Percentiles rank a stretch among this genome's conserved stretches.
Evolutionary conservation across 441 rosid species (phyloP).

Genomic region (Eutrema salsugineum): DNA sequence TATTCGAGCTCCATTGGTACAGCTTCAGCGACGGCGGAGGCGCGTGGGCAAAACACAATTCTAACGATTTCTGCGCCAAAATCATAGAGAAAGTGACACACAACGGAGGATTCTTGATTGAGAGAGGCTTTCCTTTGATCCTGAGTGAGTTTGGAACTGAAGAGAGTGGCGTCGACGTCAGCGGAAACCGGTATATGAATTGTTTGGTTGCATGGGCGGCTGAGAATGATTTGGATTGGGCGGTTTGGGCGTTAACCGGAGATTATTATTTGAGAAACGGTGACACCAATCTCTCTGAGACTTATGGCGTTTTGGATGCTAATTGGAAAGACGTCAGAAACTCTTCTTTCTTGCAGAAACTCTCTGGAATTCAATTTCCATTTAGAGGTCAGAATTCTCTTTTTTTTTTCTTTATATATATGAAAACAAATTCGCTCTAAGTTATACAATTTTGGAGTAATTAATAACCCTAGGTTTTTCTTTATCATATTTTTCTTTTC

Average conservation of each 20-base stretch:
- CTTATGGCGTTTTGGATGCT: slow-evolving; percentile 47
- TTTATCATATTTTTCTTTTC: no score
- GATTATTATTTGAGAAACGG: slow-evolving; percentile 72
- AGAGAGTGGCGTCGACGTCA: slow-evolving; percentile 51
- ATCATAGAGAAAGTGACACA: slow-evolving; percentile 38
- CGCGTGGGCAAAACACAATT: slow-evolving; percentile 53
- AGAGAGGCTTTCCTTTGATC: slow-evolving; percentile 63
- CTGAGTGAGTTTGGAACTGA: slow-evolving; percentile 78
- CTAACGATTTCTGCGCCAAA: slow-evolving; percentile 58
- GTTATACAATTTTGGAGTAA: no score
- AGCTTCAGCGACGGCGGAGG: slow-evolving; percentile 40
- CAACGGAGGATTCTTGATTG: slow-evolving; percentile 49
- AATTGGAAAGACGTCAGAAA: slow-evolving; percentile 58
- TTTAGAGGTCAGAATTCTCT: slow-evolving; percentile 42
- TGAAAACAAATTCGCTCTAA: no score
- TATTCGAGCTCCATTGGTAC: slow-evolving; percentile 72
- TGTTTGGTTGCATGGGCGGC: slow-evolving; percentile 65
- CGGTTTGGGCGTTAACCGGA: slow-evolving; percentile 72
- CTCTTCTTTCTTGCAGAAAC: slow-evolving; percentile 42
- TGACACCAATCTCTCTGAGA: slow-evolving; percentile 43
- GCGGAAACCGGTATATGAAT: slow-evolving; percentile 63
- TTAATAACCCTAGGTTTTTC: no score
- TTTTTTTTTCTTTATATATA: neutral
- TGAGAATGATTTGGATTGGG: slow-evolving; percentile 80
- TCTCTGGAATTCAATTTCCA: slow-evolving; percentile 59